phyloP scores from a whole-genome alignment of 129 eudicot genomes.

The Centaurea solstitialis region DNA sequence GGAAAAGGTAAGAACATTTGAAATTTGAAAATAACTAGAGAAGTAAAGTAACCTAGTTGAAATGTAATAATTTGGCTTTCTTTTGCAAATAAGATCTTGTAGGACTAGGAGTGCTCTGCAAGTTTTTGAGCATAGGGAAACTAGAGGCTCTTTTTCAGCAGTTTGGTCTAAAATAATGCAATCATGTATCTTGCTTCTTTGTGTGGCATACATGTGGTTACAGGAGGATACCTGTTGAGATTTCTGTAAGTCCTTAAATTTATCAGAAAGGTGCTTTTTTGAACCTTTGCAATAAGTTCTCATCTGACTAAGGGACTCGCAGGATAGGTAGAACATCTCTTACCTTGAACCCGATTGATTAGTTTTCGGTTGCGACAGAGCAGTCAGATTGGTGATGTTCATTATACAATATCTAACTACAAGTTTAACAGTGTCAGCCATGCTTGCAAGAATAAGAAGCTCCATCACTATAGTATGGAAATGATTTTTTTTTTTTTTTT shows the following conservation, averaged over 20 bases:
- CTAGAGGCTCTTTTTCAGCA: background rate
- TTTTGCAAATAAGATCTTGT: background rate
- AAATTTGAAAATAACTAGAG: background rate
- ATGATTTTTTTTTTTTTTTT: no score
- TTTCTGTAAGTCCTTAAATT: background rate
- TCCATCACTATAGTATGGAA: background rate
- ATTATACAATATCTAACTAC: background rate
- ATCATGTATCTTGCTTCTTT: background rate
- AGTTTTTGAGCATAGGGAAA: background rate
- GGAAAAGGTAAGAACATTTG: background rate
- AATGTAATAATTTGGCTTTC: background rate
- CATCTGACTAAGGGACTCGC: background rate
- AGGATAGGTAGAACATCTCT: background rate
- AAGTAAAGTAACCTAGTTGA: background rate
- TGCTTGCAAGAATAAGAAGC: constrained; percentile 9
- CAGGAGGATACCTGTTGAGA: background rate
- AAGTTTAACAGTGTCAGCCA: background rate
- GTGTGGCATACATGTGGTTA: background rate
- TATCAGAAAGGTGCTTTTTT: background rate
- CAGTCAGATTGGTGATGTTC: background rate
- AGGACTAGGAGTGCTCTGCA: background rate
- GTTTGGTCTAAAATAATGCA: background rate
- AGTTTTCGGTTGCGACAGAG: background rate
- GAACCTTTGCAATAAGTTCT: background rate
- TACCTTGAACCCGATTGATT: background rate